Conservation (phyloP, 305 asterid genomes). For the Rubia balearica region DNA sequence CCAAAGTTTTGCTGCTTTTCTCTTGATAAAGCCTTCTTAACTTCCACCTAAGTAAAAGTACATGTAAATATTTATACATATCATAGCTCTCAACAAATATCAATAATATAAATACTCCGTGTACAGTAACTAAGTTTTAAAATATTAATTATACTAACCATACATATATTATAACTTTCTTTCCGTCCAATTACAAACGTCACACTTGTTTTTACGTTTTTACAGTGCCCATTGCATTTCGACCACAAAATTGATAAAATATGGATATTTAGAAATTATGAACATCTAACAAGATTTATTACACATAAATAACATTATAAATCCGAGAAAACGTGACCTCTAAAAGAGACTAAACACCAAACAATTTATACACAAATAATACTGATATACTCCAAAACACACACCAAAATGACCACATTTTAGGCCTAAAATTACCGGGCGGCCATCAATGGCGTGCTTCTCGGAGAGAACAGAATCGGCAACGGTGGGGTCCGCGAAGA, state of each 20-base stretch:
- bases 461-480: slow-evolving; percentile 46
- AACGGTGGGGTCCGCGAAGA: slow-evolving; percentile 40
- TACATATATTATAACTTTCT: too few species aligned
- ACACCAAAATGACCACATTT: neutral
- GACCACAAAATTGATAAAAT: neutral
- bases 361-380: neutral
- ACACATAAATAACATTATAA: too few species aligned
- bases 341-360: neutral
- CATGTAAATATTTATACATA: neutral
- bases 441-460: slow-evolving; percentile 47
- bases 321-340: too few species aligned
- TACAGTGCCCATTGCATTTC: neutral
- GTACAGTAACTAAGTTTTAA: too few species aligned
- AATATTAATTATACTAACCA: too few species aligned
- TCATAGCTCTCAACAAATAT: too few species aligned
- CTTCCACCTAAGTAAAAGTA: slow-evolving; percentile 31
- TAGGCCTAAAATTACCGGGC: slow-evolving; percentile 27
- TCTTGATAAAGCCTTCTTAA: slow-evolving; percentile 39
- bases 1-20: slow-evolving; percentile 30
- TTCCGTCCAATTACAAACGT: neutral
- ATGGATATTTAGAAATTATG: neutral
- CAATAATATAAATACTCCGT: too few species aligned
- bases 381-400: neutral
- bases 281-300: neutral
- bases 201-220: neutral